phyloP scores from a whole-genome alignment of 208 protist genomes.

The Leishmania tarentolae region DNA sequence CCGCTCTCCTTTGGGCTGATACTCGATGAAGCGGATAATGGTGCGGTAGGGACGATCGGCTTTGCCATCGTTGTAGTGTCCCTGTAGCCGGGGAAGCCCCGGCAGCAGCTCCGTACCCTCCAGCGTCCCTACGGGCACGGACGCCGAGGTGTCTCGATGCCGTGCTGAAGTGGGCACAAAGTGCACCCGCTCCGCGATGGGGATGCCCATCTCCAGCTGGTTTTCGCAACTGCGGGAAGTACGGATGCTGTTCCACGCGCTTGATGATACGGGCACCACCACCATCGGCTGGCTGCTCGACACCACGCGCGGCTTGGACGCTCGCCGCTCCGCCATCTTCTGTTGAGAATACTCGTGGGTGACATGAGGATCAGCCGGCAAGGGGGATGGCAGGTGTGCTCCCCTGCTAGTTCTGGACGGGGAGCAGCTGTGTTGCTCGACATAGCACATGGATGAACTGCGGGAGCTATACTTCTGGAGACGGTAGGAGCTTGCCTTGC shows the following conservation, averaged over 20 bases:
- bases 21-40: conserved; percentile 66
- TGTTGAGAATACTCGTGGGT: conserved; percentile 18
- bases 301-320: background rate
- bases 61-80: conserved; percentile 33
- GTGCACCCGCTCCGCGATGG: conserved; percentile 24
- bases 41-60: conserved; percentile 55
- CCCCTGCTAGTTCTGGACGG: background rate
- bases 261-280: conserved; percentile 4
- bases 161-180: background rate
- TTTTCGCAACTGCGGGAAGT: conserved; percentile 24
- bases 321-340: conserved; percentile 17
- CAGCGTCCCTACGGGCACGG: conserved; percentile 14
- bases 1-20: conserved; percentile 48
- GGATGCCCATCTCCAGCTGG: conserved; percentile 30
- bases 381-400: background rate
- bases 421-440: background rate
- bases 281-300: background rate
- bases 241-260: conserved; percentile 33
- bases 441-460: background rate
- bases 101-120: conserved; percentile 78
- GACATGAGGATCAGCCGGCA: background rate
- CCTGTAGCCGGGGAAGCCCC: conserved; percentile 68
- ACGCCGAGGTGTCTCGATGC: background rate
- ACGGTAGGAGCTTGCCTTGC: conserved; percentile 6
- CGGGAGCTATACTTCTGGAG: background rate